Conservation (phyloP, 2,329 filamentous ascomycete genomes). For the Stagonosporopsis cucurbitacearum region DNA sequence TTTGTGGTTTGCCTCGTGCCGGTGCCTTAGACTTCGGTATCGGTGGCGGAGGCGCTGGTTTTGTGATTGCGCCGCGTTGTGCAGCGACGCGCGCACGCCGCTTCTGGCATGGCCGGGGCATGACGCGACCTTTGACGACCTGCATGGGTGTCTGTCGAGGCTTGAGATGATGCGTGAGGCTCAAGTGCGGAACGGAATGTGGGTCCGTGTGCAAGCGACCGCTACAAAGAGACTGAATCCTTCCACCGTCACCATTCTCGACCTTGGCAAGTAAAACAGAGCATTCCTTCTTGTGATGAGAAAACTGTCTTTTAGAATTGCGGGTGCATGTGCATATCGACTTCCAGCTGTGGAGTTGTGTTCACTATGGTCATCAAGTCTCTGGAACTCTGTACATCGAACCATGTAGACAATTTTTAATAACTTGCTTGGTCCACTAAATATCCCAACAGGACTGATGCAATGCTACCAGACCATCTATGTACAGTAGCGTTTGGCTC, state of each 20-base stretch:
- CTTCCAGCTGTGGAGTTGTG: no score
- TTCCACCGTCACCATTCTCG: neutral
- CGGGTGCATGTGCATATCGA: neutral
- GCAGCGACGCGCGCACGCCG: slow-evolving; percentile 33
- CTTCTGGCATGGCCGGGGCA: slow-evolving; percentile 37
- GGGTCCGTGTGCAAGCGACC: neutral
- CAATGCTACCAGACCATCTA: no score
- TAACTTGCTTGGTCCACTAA: no score
- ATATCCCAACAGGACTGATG: no score
- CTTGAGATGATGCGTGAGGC: slow-evolving; percentile 6
- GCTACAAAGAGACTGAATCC: neutral
- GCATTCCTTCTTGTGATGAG: no score
- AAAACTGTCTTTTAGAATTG: no score
- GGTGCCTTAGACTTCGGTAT: slow-evolving; percentile 12
- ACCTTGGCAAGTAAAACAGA: neutral
- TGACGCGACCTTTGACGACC: slow-evolving; percentile 22
- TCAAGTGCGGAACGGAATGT: slow-evolving; percentile 7
- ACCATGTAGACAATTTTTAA: no score
- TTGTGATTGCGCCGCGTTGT: slow-evolving; percentile 15
- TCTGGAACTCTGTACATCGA: no score
- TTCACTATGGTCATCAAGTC: no score
- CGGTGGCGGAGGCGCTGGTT: slow-evolving; percentile 8
- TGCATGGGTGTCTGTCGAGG: slow-evolving; percentile 15
- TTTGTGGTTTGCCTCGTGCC: slow-evolving; percentile 23
- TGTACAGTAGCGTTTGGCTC: no score